Evolutionary conservation across 1,139 yeast genomes (phyloP), one percentile per base, ranked within the genome.

Genomic region (Hemisphaericaspora xylanilytica): DNA sequence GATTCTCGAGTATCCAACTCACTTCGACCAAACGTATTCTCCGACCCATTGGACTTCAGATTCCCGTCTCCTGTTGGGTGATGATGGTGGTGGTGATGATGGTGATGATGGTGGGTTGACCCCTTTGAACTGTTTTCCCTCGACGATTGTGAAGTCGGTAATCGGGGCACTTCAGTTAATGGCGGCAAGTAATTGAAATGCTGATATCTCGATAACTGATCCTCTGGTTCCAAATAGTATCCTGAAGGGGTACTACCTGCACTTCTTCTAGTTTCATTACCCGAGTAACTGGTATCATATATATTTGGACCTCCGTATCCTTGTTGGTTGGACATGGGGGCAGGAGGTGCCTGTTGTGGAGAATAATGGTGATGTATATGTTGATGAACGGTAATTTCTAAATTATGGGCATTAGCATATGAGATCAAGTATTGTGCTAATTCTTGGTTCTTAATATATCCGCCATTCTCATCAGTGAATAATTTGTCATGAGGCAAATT

Each of bases 131-230:
- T 28, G 17, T 36, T 36, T 26, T 30, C 29, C 5, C 26, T 36
- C 38, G 76, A 64, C 9, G 74, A 58, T 28, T 61, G 67, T 0
- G 86, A 79, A 1, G 86, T 80, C 16, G 72, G 80, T 33, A 83
- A 62, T 50, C 79, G 81, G 0, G 89, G 90, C n/a, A 77, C 80
- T 52, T 80, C 84, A 0, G 82, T 77, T 46, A 81, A 65, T 2
- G 89, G 84, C 9, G 89, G 86, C 27, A 84, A 60, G 51, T 81
- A 82, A 53, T 82, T 83, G 63, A 84, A 84, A 61, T 84, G 92
- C 38, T 81, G 81, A 48, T 69, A 77, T 48, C 90, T 63, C 34
- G 75, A 70, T 8, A 80, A 61, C 39, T 76, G 80, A 3, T 79
- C 63, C 41, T 80, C 85, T 3, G 83, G 75, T 40, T 80, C 87